phyloP scores from a whole-genome alignment of 129 eudicot genomes.

The Helichrysum umbraculigerum region DNA sequence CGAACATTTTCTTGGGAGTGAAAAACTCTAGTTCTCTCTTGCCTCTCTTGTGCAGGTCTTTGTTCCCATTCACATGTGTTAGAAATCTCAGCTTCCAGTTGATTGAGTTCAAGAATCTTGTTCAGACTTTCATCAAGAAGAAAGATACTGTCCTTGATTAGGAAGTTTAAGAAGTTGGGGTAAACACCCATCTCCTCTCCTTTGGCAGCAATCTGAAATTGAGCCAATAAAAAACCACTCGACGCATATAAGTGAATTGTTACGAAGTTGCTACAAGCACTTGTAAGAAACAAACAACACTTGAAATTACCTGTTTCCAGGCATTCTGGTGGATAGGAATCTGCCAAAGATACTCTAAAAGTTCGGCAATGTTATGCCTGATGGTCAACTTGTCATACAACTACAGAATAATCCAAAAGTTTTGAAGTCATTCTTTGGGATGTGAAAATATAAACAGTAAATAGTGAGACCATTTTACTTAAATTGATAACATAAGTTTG shows the following conservation, averaged over 20 bases:
- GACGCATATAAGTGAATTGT: background rate
- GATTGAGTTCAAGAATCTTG: conserved; percentile 93
- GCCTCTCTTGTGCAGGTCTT: conserved; percentile 91
- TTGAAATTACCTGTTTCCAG: conserved; percentile 74
- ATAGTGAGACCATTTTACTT: background rate
- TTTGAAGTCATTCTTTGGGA: background rate
- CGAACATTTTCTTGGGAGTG: conserved; percentile 90
- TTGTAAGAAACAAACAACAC: background rate
- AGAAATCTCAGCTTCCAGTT: conserved; percentile 92
- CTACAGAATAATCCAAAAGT: conserved; percentile 36
- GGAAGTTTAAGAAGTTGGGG: conserved; percentile 78
- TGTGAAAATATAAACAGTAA: background rate
- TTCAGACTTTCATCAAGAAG: conserved; percentile 94
- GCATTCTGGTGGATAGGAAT: conserved; percentile 96
- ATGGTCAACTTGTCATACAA: conserved; percentile 94
- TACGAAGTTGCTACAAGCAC: background rate
- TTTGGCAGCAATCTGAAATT: conserved; percentile 73
- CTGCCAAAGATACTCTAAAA: conserved; percentile 94
- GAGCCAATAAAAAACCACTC: background rate
- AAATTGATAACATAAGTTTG: no score
- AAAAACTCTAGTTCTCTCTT: conserved; percentile 92
- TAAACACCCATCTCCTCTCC: conserved; percentile 97
- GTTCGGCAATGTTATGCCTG: conserved; percentile 94
- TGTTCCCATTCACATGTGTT: conserved; percentile 89
- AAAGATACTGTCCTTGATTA: conserved; percentile 85